Evolutionary conservation across 2,329 filamentous ascomycete genomes (phyloP).

Genomic region (Diaporthe aspalathi): DNA sequence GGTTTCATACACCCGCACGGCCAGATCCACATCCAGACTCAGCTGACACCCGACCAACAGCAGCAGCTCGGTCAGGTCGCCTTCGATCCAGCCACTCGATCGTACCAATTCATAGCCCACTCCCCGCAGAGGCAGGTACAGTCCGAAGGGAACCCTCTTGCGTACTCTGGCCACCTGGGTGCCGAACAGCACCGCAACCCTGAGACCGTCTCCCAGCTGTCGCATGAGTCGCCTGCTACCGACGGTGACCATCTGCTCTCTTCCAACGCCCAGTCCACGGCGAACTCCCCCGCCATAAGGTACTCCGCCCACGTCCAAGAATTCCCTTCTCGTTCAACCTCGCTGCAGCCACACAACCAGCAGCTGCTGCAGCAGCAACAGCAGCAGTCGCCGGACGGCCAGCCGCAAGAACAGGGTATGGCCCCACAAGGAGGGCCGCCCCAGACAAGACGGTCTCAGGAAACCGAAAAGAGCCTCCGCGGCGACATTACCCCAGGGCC

Average conservation of each 20-base stretch:
- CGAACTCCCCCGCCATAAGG: slow-evolving; percentile 54
- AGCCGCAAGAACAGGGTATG: slow-evolving; percentile 51
- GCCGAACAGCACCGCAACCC: slow-evolving; percentile 60
- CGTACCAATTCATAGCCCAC: slow-evolving; percentile 43
- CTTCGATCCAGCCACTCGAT: slow-evolving; percentile 51
- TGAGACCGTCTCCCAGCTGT: slow-evolving; percentile 72
- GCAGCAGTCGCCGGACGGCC: slow-evolving; percentile 46
- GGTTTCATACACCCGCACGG: slow-evolving; percentile 55
- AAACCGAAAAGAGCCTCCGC: slow-evolving; percentile 60
- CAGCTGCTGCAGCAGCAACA: slow-evolving; percentile 41
- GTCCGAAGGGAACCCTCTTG: slow-evolving; percentile 50
- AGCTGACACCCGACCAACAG: slow-evolving; percentile 52
- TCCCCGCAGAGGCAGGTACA: slow-evolving; percentile 47
- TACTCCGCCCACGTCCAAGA: slow-evolving; percentile 54
- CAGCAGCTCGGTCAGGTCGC: slow-evolving; percentile 53
- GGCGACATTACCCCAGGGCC: slow-evolving; percentile 58
- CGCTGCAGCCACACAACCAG: slow-evolving; percentile 47
- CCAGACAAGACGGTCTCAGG: slow-evolving; percentile 60
- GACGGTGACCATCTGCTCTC: slow-evolving; percentile 60
- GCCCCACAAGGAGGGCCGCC: slow-evolving; percentile 58
- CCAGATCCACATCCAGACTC: slow-evolving; percentile 50
- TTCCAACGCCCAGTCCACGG: slow-evolving; percentile 53
- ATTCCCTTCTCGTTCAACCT: slow-evolving; percentile 46
- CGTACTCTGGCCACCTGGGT: slow-evolving; percentile 51
- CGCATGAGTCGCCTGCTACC: slow-evolving; percentile 68